These are phyloP conservation scores for Colletotrichum simmondsii DNA, from an alignment of 2,329 filamentous ascomycete species.

Conservation along the genomic window DNA sequence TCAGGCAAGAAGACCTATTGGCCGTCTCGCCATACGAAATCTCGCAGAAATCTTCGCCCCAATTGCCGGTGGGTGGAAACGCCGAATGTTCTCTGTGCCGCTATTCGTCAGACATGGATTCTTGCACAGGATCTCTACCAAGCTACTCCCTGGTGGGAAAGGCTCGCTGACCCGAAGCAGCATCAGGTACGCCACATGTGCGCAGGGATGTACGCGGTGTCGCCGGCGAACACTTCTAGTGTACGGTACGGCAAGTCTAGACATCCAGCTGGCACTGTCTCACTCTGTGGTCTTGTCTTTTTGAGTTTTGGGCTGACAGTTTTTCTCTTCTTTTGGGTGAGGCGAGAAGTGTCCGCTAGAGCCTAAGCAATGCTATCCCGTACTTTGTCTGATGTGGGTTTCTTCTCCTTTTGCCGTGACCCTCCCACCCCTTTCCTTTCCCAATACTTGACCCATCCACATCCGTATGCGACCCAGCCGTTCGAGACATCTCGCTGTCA, in stretches of 20 bases:
- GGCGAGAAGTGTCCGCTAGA: neutral
- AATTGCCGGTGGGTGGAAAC: constrained; percentile 24
- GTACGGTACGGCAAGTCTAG: constrained; percentile 1
- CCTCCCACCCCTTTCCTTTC: neutral
- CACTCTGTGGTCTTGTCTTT: neutral
- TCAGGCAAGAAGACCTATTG: constrained; percentile 11
- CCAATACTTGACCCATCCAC: neutral
- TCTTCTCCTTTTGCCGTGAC: neutral
- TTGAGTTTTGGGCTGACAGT: neutral
- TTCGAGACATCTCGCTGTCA: constrained; percentile 1
- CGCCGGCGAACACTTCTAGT: constrained; percentile 3
- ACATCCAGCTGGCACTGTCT: neutral
- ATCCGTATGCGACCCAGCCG: neutral
- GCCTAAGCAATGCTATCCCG: neutral
- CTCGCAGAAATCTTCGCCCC: constrained; percentile 30
- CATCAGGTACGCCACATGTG: constrained; percentile 26
- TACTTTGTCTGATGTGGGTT: neutral
- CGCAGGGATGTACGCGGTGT: constrained; percentile 26
- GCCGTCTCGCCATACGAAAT: constrained; percentile 11
- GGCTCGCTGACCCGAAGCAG: neutral
- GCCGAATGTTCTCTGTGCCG: constrained; percentile 15
- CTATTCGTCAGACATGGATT: constrained; percentile 19
- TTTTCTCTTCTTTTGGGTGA: neutral
- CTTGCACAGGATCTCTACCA: neutral
- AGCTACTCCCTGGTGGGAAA: constrained; percentile 6